Evolutionary conservation across 2,329 filamentous ascomycete species (phyloP).

Genomic region (Ophiostoma pallidulum): DNA sequence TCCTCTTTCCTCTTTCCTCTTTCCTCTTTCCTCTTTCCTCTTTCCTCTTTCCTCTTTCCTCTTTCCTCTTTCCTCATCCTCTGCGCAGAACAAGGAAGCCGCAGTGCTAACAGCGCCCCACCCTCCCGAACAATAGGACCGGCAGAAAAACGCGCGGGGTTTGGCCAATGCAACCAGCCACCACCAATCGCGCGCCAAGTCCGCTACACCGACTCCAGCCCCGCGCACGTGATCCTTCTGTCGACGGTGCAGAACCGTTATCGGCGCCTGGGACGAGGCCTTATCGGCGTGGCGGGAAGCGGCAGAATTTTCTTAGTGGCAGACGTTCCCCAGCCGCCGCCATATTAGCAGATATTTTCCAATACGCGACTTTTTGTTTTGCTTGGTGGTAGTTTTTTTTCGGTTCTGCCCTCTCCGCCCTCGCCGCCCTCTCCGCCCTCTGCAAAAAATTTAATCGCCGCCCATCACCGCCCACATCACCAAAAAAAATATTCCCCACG

Average conservation of each 20-base stretch:
- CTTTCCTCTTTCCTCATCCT: too few species aligned
- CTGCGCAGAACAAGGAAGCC: too few species aligned
- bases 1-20: too few species aligned
- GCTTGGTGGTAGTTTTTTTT: constrained; percentile 7
- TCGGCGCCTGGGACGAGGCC: constrained; percentile 3
- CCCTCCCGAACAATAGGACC: constrained; percentile 4
- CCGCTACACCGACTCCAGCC: constrained; percentile 3
- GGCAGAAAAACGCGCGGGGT: constrained; percentile 13
- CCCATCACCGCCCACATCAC: constrained; percentile 14
- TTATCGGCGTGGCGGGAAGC: constrained; percentile 15
- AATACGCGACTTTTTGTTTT: neutral
- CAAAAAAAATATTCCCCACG: constrained; percentile 3
- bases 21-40: too few species aligned
- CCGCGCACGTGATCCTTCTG: neutral
- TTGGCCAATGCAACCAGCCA: constrained; percentile 3
- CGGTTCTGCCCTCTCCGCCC: constrained; percentile 8
- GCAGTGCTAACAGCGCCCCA: neutral
- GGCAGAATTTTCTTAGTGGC: constrained; percentile 17
- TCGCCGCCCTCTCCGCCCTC: constrained; percentile 7
- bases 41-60: too few species aligned
- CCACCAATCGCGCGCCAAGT: neutral
- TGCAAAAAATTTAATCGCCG: constrained; percentile 10
- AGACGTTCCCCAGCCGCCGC: too few species aligned
- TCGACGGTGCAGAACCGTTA: constrained; percentile 1
- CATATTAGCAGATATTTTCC: too few species aligned